These are phyloP conservation scores for Kazachstania martiniae DNA, from an alignment of 805 yeast species.

Conservation along the genomic window DNA sequence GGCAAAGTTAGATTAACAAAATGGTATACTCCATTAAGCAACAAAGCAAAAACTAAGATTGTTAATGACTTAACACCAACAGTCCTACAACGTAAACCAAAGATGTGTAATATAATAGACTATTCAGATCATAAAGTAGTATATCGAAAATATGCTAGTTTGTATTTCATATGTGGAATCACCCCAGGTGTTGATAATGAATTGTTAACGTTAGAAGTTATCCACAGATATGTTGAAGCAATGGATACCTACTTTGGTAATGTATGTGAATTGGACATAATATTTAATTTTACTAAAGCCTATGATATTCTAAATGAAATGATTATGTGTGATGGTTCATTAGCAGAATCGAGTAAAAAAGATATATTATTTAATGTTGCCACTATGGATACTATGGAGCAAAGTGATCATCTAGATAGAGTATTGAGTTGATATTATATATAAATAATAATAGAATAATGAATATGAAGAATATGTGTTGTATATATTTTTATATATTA, in stretches of 20 bases:
- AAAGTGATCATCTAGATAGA: conserved; percentile 50
- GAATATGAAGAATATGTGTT: too few species aligned
- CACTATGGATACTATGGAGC: conserved; percentile 81
- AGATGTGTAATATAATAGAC: conserved; percentile 92
- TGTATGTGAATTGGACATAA: conserved; percentile 93
- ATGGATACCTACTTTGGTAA: conserved; percentile 94
- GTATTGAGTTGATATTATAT: conserved; percentile 25
- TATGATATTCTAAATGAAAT: conserved; percentile 87
- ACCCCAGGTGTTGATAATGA: conserved; percentile 52
- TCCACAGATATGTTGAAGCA: conserved; percentile 90
- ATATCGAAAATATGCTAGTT: conserved; percentile 85
- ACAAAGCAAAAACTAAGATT: conserved; percentile 75
- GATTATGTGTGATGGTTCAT: conserved; percentile 68
- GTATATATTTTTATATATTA: too few species aligned
- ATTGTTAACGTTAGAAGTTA: conserved; percentile 68
- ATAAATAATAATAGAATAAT: too few species aligned
- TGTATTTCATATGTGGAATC: conserved; percentile 82
- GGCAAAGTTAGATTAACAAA: conserved; percentile 89
- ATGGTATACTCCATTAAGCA: conserved; percentile 82
- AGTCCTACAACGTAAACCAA: conserved; percentile 74
- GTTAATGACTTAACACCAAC: conserved; percentile 79
- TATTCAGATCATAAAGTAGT: conserved; percentile 68
- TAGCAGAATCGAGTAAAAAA: conserved; percentile 72
- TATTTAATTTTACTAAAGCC: conserved; percentile 90
- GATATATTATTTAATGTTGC: conserved; percentile 69